A percentile compares a stretch with the other conserved stretches of the same genome.
Evolutionary conservation across 495 filamentous ascomycete genomes (phyloP).

Genomic region (Letharia lupina): DNA sequence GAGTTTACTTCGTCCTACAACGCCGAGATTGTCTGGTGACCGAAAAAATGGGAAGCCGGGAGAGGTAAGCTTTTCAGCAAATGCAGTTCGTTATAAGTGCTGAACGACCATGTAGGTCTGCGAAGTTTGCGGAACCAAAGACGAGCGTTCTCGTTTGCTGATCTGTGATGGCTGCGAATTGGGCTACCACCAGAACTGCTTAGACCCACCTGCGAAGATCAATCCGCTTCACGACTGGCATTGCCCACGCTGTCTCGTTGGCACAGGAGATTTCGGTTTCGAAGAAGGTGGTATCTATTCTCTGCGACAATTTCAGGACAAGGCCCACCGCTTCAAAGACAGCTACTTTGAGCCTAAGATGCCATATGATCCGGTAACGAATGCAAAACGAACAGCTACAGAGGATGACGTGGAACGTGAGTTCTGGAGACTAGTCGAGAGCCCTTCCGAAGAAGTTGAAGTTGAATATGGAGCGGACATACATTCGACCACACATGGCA

Average conservation of each 20-base stretch:
- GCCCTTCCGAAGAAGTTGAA: slow-evolving; percentile 87
- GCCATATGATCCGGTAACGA: slow-evolving; percentile 78
- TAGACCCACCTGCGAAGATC: slow-evolving; percentile 76
- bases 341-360: slow-evolving; percentile 85
- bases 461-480: slow-evolving; percentile 99
- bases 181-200: slow-evolving; percentile 78
- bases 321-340: slow-evolving; percentile 89
- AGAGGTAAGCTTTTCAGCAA: slow-evolving; percentile 50
- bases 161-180: slow-evolving; percentile 91
- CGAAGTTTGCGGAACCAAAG: slow-evolving; percentile 76
- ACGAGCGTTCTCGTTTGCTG: slow-evolving; percentile 61
- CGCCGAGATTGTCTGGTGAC: slow-evolving; percentile 60
- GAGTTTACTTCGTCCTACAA: slow-evolving; percentile 80
- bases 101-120: slow-evolving; percentile 54
- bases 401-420: slow-evolving; percentile 96
- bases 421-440: slow-evolving; percentile 93
- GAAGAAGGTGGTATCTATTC: slow-evolving; percentile 97
- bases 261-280: slow-evolving; percentile 94
- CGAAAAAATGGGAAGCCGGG: slow-evolving; percentile 58
- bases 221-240: slow-evolving; percentile 90
- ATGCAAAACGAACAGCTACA: slow-evolving; percentile 68
- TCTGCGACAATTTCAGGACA: slow-evolving; percentile 91
- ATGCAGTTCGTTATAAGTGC: slow-evolving; percentile 4
- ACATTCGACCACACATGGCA: slow-evolving; percentile 95
- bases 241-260: slow-evolving; percentile 89